Percentiles rank a stretch among this genome's conserved stretches.
Evolutionary conservation across 768 basidiomycete species (phyloP).

Genomic region (Omphalotus guepiniiformis): DNA sequence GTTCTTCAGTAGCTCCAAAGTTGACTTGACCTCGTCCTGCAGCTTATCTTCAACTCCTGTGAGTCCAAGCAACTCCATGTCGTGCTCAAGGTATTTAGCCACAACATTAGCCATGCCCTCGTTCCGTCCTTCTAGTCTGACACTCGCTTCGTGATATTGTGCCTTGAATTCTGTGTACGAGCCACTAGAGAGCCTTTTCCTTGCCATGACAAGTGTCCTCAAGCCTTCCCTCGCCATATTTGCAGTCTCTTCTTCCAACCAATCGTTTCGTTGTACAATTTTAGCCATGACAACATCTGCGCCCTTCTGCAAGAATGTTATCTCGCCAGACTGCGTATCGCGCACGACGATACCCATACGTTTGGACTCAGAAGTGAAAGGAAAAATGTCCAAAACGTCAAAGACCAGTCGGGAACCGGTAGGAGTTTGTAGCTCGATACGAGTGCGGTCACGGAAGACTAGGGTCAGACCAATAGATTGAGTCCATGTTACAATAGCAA

Average conservation of each 20-base stretch:
- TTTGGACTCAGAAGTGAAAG: slow-evolving; percentile 98
- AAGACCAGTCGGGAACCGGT: slow-evolving; percentile 60
- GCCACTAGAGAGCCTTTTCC: slow-evolving; percentile 68
- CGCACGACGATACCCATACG: slow-evolving; percentile 98
- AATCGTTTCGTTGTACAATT: slow-evolving; percentile 95
- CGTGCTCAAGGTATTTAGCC: slow-evolving; percentile 73
- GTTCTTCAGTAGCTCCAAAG: slow-evolving; percentile 88
- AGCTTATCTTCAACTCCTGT: slow-evolving; percentile 99
- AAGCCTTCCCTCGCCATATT: slow-evolving; percentile 98
- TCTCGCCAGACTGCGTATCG: slow-evolving; percentile 69
- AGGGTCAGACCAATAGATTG: slow-evolving; percentile 91
- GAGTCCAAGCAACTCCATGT: slow-evolving; percentile 86
- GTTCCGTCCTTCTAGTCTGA: slow-evolving; percentile 73
- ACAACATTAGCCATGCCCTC: slow-evolving; percentile 79
- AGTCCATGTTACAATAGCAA: slow-evolving; percentile 97
- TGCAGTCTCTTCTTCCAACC: slow-evolving; percentile 97
- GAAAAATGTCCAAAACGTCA: slow-evolving; percentile 92
- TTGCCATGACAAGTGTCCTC: slow-evolving; percentile 88
- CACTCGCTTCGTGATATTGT: slow-evolving; percentile 71
- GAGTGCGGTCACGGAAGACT: slow-evolving; percentile 82
- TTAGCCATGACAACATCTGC: slow-evolving; percentile 97
- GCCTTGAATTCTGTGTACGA: slow-evolving; percentile 72
- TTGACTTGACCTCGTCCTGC: slow-evolving; percentile 90
- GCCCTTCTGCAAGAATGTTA: slow-evolving; percentile 92
- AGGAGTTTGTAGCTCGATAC: slow-evolving; percentile 80